phyloP scores from a whole-genome alignment of 345 rosid species.

The Psidium friedrichsthalianum region DNA sequence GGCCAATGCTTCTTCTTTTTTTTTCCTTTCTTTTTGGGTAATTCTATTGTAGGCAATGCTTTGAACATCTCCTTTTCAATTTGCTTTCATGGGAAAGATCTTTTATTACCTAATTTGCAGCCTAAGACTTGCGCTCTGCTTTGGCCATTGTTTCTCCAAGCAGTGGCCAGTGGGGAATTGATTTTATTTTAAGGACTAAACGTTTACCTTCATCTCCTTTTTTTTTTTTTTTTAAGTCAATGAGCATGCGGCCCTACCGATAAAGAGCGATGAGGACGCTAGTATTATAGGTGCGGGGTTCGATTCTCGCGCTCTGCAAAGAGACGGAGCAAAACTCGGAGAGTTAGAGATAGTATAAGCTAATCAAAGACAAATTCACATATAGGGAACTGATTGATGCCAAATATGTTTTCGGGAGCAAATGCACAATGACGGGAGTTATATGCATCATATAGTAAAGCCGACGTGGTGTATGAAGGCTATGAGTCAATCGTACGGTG shows the following conservation, averaged over 20 bases:
- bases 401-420: neutral
- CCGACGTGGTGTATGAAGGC: fast-evolving
- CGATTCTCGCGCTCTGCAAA: too few relatives aligned
- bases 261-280: too few relatives aligned
- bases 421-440: neutral
- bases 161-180: neutral
- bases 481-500: neutral
- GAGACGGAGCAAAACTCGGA: too few relatives aligned
- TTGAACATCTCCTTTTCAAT: neutral
- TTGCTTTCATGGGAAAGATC: neutral
- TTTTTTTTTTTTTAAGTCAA: neutral
- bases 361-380: too few relatives aligned
- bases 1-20: neutral
- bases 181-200: neutral
- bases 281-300: too few relatives aligned
- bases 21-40: neutral
- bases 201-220: neutral
- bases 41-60: neutral
- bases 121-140: neutral
- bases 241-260: too few relatives aligned
- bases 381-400: neutral
- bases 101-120: neutral
- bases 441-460: neutral
- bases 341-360: too few relatives aligned
- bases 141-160: neutral